Evolutionary conservation across 2,329 filamentous ascomycete species (phyloP).

Genomic region (Xylaria arbuscula): DNA sequence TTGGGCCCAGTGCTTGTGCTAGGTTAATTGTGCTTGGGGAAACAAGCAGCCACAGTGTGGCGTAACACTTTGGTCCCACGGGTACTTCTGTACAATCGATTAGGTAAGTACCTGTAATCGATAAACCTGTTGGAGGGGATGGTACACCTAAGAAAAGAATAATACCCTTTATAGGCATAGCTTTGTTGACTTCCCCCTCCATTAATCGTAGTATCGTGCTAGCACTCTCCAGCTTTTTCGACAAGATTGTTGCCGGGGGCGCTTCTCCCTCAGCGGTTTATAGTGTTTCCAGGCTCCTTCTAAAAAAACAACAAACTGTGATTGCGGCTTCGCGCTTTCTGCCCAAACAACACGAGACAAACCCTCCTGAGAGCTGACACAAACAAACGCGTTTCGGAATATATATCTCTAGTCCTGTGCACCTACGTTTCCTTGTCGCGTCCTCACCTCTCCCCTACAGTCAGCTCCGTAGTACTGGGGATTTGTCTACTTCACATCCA

Average conservation of each 20-base stretch:
- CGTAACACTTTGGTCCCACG: neutral
- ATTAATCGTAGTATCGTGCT: conserved; percentile 34
- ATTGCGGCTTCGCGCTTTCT: conserved; percentile 24
- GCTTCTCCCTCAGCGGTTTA: conserved; percentile 21
- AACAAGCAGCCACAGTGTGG: conserved; percentile 30
- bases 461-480: neutral
- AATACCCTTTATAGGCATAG: conserved; percentile 26
- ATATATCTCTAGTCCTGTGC: conserved; percentile 8
- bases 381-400: conserved; percentile 28
- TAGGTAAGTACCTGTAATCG: conserved; percentile 24
- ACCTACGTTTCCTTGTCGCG: conserved; percentile 15
- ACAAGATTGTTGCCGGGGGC: conserved; percentile 29
- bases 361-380: conserved; percentile 13
- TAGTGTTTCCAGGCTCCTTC: conserved; percentile 18
- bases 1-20: neutral
- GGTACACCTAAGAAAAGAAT: conserved; percentile 23
- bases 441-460: conserved; percentile 2
- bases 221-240: conserved; percentile 29
- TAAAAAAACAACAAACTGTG: neutral
- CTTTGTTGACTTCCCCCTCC: conserved; percentile 39
- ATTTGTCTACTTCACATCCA: conserved; percentile 2
- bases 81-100: neutral
- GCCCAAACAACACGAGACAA: conserved; percentile 22
- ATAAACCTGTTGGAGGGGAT: conserved; percentile 34
- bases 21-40: neutral